Percentiles rank a stretch among this genome's conserved stretches.
Conservation (phyloP, 1,139 yeast species). For the Suhomyces coccinellae region DNA sequence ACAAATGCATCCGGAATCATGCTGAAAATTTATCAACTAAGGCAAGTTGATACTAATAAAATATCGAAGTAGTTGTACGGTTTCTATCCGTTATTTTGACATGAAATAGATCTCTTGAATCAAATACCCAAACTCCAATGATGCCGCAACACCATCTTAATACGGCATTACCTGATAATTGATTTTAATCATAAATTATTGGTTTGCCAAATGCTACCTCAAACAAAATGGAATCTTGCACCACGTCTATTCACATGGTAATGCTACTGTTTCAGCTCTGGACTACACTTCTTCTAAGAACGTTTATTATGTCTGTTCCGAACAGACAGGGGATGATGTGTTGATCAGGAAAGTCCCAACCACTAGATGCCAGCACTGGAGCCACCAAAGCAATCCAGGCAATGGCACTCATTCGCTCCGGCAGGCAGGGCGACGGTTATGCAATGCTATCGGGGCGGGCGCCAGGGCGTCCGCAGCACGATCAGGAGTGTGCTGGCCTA, state of each 20-base stretch:
- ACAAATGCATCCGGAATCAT: no score
- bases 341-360: neutral
- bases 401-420: conserved; percentile 4
- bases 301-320: conserved; percentile 1
- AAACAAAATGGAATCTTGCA: no score
- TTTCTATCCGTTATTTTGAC: no score
- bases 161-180: no score
- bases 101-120: no score
- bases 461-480: neutral
- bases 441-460: conserved; percentile 3
- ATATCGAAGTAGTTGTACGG: no score
- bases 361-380: conserved; percentile 2
- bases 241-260: neutral
- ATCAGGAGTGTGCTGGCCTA: neutral
- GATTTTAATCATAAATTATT: no score
- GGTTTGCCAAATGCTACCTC: no score
- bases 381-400: conserved; percentile 3
- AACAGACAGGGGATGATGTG: conserved; percentile 1
- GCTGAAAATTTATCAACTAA: no score
- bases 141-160: no score
- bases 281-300: neutral
- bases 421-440: conserved; percentile 2
- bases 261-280: neutral
- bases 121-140: no score
- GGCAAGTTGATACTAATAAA: no score